Base-by-base conservation (phyloP, 2,329 filamentous ascomycete genomes). In the Cladosporium sp. region DNA sequence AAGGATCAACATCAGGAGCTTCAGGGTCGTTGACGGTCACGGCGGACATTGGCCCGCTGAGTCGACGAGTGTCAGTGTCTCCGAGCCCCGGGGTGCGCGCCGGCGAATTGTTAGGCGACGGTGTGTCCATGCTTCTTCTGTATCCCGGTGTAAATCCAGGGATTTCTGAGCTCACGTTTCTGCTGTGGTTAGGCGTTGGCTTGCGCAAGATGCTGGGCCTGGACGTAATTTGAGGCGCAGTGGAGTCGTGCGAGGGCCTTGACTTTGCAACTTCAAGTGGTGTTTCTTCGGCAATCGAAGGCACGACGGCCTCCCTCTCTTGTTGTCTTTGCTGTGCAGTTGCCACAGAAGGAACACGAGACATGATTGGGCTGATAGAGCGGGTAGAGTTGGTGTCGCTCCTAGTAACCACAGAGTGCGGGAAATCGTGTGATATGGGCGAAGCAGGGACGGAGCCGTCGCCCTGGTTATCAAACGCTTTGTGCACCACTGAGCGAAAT, bases 361-460 rank as follows among this genome's bases (percentile, higher is more conserved):
- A 84, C 75, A 90, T 88, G 63, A 90, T 90, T 1, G 88, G 88
- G 72, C 87, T 89, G 67, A 90, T 87, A 30, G 81, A 81, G 58
- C 84, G 82, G 10, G 88, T 89, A 67, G 86, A 88, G 66, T 84
- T 84, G 65, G 87, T 89, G 69, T 89, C 85, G 62, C 85, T 88
- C 67, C 88, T 67, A 43, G 67, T 68, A 10, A 76, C 67, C 18
- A 65, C 65, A 25, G 72, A 74, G 39, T 73, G 70, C 13, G 74
- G 74, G 62, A 79, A 80, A n/a, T 75, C 77, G 63, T 78, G 77
- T 39, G 84, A 84, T 49, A 82, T 75, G 11, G 56, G 54, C 18
- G 62, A 58, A 18, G 46, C 58, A 28, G 84, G 83, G 3, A 84
- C 83, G 11, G 82, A 79, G 3, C 85, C 83, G 43, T 86, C 85